These are phyloP conservation scores for Teunomyces atbi DNA, from an alignment of 805 yeast genomes.

Conservation along the genomic window DNA sequence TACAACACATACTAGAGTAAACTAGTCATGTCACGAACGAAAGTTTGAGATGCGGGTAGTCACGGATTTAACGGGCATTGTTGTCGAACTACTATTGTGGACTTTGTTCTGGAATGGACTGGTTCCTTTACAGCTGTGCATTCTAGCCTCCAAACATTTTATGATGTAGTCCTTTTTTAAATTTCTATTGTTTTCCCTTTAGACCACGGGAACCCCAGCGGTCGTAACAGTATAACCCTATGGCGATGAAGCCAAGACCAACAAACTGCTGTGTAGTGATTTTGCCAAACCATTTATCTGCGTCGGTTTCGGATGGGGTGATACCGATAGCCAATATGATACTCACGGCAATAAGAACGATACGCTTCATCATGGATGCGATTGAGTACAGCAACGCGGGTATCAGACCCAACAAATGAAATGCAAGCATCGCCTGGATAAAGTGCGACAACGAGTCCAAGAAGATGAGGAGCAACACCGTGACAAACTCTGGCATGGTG, in stretches of 20 bases:
- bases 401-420: constrained; percentile 74
- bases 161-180: neutral
- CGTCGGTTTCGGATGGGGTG: constrained; percentile 7
- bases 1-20: constrained; percentile 49
- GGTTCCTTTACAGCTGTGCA: constrained; percentile 30
- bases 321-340: constrained; percentile 51
- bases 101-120: neutral
- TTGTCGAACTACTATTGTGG: constrained; percentile 11
- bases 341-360: constrained; percentile 78
- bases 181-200: constrained; percentile 8
- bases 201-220: constrained; percentile 50
- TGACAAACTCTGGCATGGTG: constrained; percentile 20
- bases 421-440: constrained; percentile 75
- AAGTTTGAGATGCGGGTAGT: constrained; percentile 28
- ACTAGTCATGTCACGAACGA: constrained; percentile 27
- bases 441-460: constrained; percentile 77
- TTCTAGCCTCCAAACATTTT: constrained; percentile 44
- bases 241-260: constrained; percentile 51
- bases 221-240: constrained; percentile 63
- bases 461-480: constrained; percentile 51
- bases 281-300: constrained; percentile 25
- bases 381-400: constrained; percentile 85
- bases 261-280: constrained; percentile 45
- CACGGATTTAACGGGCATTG: constrained; percentile 42
- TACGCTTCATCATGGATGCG: constrained; percentile 84